Base-by-base conservation (phyloP, 306 rosid species). In the Casuarina cunninghamiana region DNA sequence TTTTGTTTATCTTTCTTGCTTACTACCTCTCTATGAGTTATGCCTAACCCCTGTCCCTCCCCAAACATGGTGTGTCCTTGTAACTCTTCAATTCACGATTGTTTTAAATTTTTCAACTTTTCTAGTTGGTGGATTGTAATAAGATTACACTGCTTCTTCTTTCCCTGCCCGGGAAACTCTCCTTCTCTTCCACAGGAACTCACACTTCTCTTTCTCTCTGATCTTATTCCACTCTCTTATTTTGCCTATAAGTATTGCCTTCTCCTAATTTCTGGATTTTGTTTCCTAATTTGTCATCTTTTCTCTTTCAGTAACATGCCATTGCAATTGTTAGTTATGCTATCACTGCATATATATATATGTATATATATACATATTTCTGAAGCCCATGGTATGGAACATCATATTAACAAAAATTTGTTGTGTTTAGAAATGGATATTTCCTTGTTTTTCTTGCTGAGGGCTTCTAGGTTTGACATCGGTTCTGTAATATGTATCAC, bases 321-420 rank as follows among this genome's bases (percentile, higher is more conserved):
- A 62, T 44, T 62, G 26, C 60, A 53, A 5, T 5, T 21, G 2
- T 53, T 53, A 53, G 60, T 13, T 53, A 16, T 15, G 60, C 17
- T 5, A 49, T 53, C 5, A 21, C 32, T 26, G 26, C 17, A 16
- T 16, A 26, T 12, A 19, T 62, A 16, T 35, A 16, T 15, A 9
- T 17, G 6, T 16, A 26, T 12, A 19, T 62, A 16, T 35, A 16
- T 15, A 9, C 10, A 62, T 37, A 1, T n/a, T 35, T 62, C 45
- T 62, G n/a, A 60, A 5, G 69, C n/a, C 69, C 17, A 62, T n/a
- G n/a, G 26, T n/a, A n/a, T 42, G 71, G 71, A 66, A 48, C 21
- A n/a, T 39, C 42, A 11, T 42, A 17, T 41, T 26, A 26, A 17
- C 50, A 32, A 3, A 41, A 41, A 42, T 17, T 42, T 8, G 71